phyloP scores from a whole-genome alignment of 208 protist species.

The Leishmania martiniquensis region DNA sequence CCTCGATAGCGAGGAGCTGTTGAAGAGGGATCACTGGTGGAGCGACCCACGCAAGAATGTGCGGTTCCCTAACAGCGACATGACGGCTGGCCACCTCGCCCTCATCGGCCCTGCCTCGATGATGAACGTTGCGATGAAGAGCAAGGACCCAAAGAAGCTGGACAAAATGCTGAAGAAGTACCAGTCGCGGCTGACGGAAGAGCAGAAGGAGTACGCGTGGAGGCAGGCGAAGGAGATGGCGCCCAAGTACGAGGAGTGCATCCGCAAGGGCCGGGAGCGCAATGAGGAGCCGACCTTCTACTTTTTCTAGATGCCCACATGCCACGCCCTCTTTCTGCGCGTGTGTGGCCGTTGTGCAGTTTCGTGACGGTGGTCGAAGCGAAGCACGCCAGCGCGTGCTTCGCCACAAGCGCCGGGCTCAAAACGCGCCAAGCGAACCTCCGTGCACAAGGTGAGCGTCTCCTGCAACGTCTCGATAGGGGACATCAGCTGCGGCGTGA shows the following conservation, averaged over 20 bases:
- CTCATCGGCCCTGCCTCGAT: constrained; percentile 86
- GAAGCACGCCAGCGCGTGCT: not conserved
- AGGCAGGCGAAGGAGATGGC: constrained; percentile 91
- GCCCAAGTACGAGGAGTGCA: constrained; percentile 82
- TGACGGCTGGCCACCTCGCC: constrained; percentile 80
- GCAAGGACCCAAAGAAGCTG: constrained; percentile 75
- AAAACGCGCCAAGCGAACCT: not conserved
- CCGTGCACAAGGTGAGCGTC: not conserved
- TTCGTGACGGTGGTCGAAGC: too few relatives aligned
- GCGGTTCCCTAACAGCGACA: constrained; percentile 78
- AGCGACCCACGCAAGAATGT: constrained; percentile 87
- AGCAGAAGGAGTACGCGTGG: constrained; percentile 87
- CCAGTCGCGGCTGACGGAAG: constrained; percentile 76
- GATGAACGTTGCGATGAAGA: constrained; percentile 91
- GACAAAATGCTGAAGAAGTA: constrained; percentile 91
- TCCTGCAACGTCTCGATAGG: not conserved
- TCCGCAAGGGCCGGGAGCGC: constrained; percentile 75
- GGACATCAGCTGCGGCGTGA: too few relatives aligned
- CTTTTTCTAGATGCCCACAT: constrained; percentile 58
- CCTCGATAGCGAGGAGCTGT: constrained; percentile 83
- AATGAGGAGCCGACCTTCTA: constrained; percentile 88
- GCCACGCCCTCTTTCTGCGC: not conserved
- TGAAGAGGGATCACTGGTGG: constrained; percentile 91
- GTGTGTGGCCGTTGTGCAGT: not conserved
- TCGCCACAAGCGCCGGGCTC: not conserved